Base-by-base conservation (phyloP, 495 filamentous ascomycete genomes). In the Lasiosphaeriaceae sp. region DNA sequence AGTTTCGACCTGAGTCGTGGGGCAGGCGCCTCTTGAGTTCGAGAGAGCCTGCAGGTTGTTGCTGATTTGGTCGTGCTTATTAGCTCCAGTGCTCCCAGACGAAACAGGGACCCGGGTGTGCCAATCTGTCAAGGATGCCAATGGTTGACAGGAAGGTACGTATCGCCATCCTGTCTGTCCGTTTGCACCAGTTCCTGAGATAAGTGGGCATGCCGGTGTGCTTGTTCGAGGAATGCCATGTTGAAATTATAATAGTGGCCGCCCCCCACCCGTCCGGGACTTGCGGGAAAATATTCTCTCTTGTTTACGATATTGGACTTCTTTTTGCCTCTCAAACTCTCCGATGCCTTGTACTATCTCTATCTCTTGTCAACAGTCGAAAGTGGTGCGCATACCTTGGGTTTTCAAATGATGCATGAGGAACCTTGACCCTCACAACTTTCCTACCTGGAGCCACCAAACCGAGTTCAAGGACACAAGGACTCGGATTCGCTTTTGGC, bases 211-310 rank as follows among this genome's bases (percentile, higher is more conserved):
- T 43, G 50, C 26, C 26, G 26, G 26, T 31, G 26, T 31, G 34
- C 35, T 37, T 31, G 50, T 22, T 51, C 35, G 35, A 43, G 35
- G 35, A 43, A 19, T 43, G 50, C 21, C 50, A 53, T 20, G 31
- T 11, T 53, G 31, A 43, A 53, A 41, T 53, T 53, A 53, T 53
- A 53, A 39, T 41, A 53, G 35, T 53, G 29, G 50, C 17, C 29
- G n/a, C 17, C 24, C 16, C 49, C 49, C 49, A 17, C 50, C 50
- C 50, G 7, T 37, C 50, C 31, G 20, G 37, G 29, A 22, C 22
- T 14, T 20, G 8, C 34, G 14, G 41, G 41, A 44, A 44, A 31
- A 4, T 12, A 3, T 44, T 12, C 41, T 44, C 19, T 20, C 41
- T 44, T 16, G 5, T 44, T 44, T 44, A n/a, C 14, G 5, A 44